Base-by-base conservation (phyloP, 176 grass and related monocot genomes). In the Hordeum marinum region DNA sequence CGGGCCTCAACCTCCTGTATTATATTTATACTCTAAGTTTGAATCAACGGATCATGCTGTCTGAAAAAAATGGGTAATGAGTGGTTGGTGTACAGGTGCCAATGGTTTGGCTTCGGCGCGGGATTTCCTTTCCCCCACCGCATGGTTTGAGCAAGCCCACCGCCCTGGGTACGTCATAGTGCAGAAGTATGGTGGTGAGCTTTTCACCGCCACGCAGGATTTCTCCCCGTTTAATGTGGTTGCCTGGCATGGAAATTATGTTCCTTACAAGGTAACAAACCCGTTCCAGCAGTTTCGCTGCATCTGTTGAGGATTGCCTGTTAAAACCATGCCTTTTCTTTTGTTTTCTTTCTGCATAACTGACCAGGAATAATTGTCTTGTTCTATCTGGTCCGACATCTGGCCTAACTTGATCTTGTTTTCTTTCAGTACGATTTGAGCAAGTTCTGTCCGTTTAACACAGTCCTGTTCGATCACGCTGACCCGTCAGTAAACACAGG, bases 201-300 rank as follows among this genome's bases (percentile, higher is more conserved):
- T 98, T 6, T 98, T 98, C 78, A 89, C 88, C 1, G 96, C 96
- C 26, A 92, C 91, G 1, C 96, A 98, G 89, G 93, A 98, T 83
- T 98, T 98, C 46, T 94, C 93, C 42, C 96, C 93, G 13, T 95
- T 98, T 78, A 94, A 98, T 63, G 96, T 98, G 45, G 93, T 98
- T 5, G 96, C 96, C 0, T 98, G 96, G 96, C 96, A 98, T 62
- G 96, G 96, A 40, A 98, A 98, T 82, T 98, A 95, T 94, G 91
- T 87, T 55, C 96, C 96, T 40, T 98, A 89, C 72, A 98, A 98
- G 91, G 96, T 98, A 90, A 74, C 23, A 45, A 88, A 15, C 41
- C 21, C 21, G 21, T 77, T 77, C 52, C 32, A 82, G n/a, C 32
- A 25, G 6, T 6, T 21, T 9, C 9, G 6, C 0, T 69, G 11